Conservation (phyloP, 192 early-diverging fungal genomes). For the Mycoemilia scoparia region DNA sequence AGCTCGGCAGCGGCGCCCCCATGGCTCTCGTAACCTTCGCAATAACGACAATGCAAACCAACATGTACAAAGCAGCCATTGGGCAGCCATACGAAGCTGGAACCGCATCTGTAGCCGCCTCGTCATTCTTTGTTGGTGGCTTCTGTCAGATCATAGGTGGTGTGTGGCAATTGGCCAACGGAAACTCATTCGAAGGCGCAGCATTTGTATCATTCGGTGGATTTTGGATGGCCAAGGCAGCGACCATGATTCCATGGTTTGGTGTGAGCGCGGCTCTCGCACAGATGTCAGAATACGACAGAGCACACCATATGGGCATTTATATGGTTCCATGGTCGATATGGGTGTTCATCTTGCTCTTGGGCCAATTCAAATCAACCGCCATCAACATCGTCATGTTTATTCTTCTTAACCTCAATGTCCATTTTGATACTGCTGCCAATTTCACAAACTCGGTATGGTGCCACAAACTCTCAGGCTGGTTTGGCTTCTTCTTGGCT, state of each 20-base stretch:
- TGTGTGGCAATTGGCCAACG: slow-evolving; percentile 40
- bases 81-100: slow-evolving; percentile 31
- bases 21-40: slow-evolving; percentile 34
- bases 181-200: slow-evolving; percentile 26
- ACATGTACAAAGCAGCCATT: slow-evolving; percentile 48
- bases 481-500: slow-evolving; percentile 30
- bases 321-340: slow-evolving; percentile 14
- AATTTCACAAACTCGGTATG: slow-evolving; percentile 8
- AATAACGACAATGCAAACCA: slow-evolving; percentile 43
- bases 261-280: slow-evolving; percentile 15
- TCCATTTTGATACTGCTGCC: slow-evolving; percentile 16
- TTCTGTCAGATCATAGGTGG: slow-evolving; percentile 56
- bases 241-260: slow-evolving; percentile 9
- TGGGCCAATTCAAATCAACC: slow-evolving; percentile 24
- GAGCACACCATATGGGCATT: slow-evolving; percentile 17
- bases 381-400: slow-evolving; percentile 21
- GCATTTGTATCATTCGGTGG: slow-evolving; percentile 26
- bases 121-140: slow-evolving; percentile 60
- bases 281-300: slow-evolving; percentile 7
- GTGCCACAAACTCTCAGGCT: slow-evolving; percentile 12
- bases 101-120: slow-evolving; percentile 36
- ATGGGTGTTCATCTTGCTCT: slow-evolving; percentile 22
- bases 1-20: slow-evolving; percentile 31
- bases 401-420: slow-evolving; percentile 15
- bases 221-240: slow-evolving; percentile 20